Conservation (phyloP, 1,284 basidiomycete genomes). For the Lignosus rhinocerotis region DNA sequence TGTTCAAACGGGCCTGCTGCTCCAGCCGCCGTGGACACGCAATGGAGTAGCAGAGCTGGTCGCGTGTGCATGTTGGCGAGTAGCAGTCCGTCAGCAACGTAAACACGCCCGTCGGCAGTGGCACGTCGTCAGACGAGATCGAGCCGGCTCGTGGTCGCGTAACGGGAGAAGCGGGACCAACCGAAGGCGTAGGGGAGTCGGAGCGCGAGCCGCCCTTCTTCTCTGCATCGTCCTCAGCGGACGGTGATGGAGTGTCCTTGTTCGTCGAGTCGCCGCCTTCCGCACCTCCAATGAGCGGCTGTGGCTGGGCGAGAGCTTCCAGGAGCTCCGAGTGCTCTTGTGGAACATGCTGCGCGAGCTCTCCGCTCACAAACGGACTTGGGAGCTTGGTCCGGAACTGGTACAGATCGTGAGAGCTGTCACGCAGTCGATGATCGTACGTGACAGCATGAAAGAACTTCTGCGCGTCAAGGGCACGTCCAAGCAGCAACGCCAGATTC, state of each 20-base stretch:
- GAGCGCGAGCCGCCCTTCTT: slow-evolving; percentile 38
- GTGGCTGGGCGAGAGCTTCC: slow-evolving; percentile 24
- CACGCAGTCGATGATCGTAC: slow-evolving; percentile 94
- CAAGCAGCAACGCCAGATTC: slow-evolving; percentile 91
- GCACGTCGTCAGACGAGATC: slow-evolving; percentile 58
- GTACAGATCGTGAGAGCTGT: slow-evolving; percentile 89
- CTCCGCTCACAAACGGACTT: slow-evolving; percentile 80
- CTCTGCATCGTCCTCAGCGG: slow-evolving; percentile 43
- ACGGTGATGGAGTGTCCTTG: slow-evolving; percentile 39
- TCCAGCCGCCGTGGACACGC: slow-evolving; percentile 94
- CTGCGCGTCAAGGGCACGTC: slow-evolving; percentile 94
- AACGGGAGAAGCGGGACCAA: slow-evolving; percentile 29
- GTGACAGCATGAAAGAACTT: slow-evolving; percentile 99
- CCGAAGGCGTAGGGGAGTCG: slow-evolving; percentile 40
- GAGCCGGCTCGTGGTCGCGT: slow-evolving; percentile 45
- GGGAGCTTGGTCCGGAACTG: slow-evolving; percentile 82
- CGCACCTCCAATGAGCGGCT: slow-evolving; percentile 25
- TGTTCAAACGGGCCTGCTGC: slow-evolving; percentile 89
- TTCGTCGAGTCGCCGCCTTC: slow-evolving; percentile 21
- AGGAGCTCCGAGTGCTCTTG: slow-evolving; percentile 38
- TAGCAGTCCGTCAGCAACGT: slow-evolving; percentile 98
- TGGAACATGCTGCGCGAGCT: slow-evolving; percentile 43
- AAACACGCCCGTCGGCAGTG: slow-evolving; percentile 93
- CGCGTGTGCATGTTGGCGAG: slow-evolving; percentile 94
- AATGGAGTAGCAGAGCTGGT: slow-evolving; percentile 94